Evolutionary conservation across 1,284 basidiomycete genomes (phyloP), one percentile per base, ranked within the genome.

Genomic region (Jaminaea rosea): DNA sequence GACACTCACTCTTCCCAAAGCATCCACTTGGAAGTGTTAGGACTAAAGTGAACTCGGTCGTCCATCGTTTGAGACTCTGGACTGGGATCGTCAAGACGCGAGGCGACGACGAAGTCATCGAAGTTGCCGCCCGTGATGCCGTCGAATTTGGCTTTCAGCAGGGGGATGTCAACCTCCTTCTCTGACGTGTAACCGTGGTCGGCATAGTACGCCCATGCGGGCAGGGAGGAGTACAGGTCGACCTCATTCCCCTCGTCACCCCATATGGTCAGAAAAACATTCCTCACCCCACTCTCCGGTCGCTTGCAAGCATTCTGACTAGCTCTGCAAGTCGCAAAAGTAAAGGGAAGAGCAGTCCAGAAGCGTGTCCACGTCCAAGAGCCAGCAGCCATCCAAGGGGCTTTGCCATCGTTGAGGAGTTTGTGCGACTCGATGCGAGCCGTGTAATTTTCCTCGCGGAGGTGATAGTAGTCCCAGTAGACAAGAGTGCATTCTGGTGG

Each of bases 231-330:
- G 50, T 51, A 63, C 3, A 60, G 57, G 56, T 68, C 63, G 19
- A 62, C 62, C 56, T 76, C 75, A 50, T 75, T 76, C 0, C 75
- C 75, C 48, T 76, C 75, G 56, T 76, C 75, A 15, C 75, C 75
- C 75, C 75, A 76, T 29, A 75, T 75, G 1, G 75, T 76, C 3
- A 74, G 67, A 51, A 76, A 70, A 32, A 71, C 72, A 48, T 71
- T 59, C 27, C 61, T 59, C 8, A 76, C 69, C 0, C 74, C 72
- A 0, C 62, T 58, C 0, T 49, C n/a, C 2, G 53, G 46, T 1
- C 53, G 55, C 42, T 74, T 75, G 13, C 65, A 63, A 8, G 75
- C 75, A 21, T 64, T 67, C 60, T 75, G 65, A 39, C 62, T 68
- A 1, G 75, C 75, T 21, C 59, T 32, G 27, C 72, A 63, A 1